Conservation (phyloP, 148 eudicot genomes). For the Vaccinium myrtillus region DNA sequence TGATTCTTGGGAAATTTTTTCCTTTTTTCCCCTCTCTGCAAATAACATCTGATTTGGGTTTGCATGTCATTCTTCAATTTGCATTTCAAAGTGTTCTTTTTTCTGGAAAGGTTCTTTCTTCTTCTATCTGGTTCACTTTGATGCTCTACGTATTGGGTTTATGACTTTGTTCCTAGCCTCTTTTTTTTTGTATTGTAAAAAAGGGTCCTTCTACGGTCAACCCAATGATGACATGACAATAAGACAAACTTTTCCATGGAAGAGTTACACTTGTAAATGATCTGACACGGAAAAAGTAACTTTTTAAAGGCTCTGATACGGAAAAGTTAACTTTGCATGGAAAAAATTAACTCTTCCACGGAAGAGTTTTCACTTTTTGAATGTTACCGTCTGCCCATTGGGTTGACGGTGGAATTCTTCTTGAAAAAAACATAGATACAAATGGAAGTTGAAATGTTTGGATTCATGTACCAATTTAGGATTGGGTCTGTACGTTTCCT, state of each 20-base stretch:
- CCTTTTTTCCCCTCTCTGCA: background rate
- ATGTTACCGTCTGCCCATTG: no score
- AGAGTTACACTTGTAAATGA: no score
- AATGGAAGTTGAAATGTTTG: background rate
- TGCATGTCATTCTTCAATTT: slow-evolving; percentile 19
- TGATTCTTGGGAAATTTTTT: background rate
- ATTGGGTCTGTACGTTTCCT: background rate
- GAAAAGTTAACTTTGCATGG: no score
- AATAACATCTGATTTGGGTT: slow-evolving; percentile 19
- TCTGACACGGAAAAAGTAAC: no score
- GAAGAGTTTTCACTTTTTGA: no score
- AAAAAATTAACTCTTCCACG: no score
- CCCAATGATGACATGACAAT: no score
- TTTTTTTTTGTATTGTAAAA: background rate
- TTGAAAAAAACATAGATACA: background rate
- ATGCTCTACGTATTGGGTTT: background rate
- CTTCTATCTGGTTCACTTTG: slow-evolving; percentile 3
- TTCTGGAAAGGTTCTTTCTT: background rate
- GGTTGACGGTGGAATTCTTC: no score
- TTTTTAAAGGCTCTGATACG: no score
- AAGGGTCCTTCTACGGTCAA: background rate
- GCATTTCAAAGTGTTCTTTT: background rate
- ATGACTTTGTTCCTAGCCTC: background rate
- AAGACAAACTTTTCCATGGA: no score
- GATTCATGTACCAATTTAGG: background rate